A percentile compares a stretch with the other conserved stretches of the same genome.
Conservation (phyloP, 2,329 filamentous ascomycete genomes). For the Arthrocladium fulminans region DNA sequence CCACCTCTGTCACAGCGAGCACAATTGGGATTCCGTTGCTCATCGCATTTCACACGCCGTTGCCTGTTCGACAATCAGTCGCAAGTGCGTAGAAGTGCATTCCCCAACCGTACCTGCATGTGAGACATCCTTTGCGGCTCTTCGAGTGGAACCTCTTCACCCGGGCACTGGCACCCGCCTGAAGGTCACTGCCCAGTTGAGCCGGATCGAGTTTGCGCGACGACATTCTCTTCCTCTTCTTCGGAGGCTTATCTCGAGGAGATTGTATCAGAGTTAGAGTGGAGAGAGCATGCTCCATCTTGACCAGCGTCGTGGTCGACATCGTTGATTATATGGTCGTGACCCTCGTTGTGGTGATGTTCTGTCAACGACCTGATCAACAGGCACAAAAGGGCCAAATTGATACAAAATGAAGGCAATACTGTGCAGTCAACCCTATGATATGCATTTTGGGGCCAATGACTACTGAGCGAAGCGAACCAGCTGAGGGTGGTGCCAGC, state of each 20-base stretch:
- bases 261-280: neutral
- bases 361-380: neutral
- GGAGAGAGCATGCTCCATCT: neutral
- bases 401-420: neutral
- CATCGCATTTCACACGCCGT: conserved; percentile 4
- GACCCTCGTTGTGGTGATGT: neutral
- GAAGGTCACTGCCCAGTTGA: neutral
- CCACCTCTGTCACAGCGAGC: conserved; percentile 32
- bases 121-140: conserved; percentile 3
- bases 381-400: neutral
- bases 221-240: neutral
- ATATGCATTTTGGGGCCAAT: neutral
- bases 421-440: neutral
- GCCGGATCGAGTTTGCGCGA: neutral
- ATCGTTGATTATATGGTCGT: neutral
- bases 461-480: neutral
- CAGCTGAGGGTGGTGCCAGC: neutral
- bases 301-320: neutral
- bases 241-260: neutral
- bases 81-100: neutral
- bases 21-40: conserved; percentile 4
- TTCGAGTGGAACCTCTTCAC: conserved; percentile 6
- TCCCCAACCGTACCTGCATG: neutral
- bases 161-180: neutral
- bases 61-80: neutral